Conservation (phyloP, 371 early-diverging fungal genomes). For the Coemansia linderi region DNA sequence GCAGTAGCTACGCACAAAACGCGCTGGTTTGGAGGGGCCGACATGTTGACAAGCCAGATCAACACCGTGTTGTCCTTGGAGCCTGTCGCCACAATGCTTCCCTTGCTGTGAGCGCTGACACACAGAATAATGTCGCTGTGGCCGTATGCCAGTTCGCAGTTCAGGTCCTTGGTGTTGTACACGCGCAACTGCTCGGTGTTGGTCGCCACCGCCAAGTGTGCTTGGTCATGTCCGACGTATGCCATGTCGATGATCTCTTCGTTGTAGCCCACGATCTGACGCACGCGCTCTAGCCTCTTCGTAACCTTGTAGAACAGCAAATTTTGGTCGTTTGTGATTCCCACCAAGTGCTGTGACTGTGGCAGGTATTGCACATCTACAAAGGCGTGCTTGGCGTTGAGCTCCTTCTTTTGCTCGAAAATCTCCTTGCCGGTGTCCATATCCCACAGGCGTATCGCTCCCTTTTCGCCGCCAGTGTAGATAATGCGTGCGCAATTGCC, state of each 20-base stretch:
- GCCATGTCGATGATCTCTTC: slow-evolving; percentile 90
- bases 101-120: slow-evolving; percentile 68
- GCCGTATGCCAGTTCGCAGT: slow-evolving; percentile 84
- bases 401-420: slow-evolving; percentile 47
- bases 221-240: slow-evolving; percentile 72
- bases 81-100: slow-evolving; percentile 76
- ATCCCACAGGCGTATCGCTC: slow-evolving; percentile 56
- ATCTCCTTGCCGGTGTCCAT: slow-evolving; percentile 50
- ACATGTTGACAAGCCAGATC: slow-evolving; percentile 72
- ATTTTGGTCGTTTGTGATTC: slow-evolving; percentile 88
- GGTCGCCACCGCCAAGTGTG: slow-evolving; percentile 83
- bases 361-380: slow-evolving; percentile 55
- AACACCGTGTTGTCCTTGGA: slow-evolving; percentile 87
- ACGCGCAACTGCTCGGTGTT: slow-evolving; percentile 89
- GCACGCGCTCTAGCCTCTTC: slow-evolving; percentile 61
- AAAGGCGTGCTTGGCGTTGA: slow-evolving; percentile 50
- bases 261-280: slow-evolving; percentile 92
- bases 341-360: slow-evolving; percentile 63
- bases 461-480: slow-evolving; percentile 85
- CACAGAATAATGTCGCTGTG: slow-evolving; percentile 87
- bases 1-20: slow-evolving; percentile 70
- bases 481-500: slow-evolving; percentile 53
- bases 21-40: slow-evolving; percentile 54
- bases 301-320: slow-evolving; percentile 68
- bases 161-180: slow-evolving; percentile 76